Conservation (phyloP, 176 grass and related monocot genomes). For the Oryza glumipatula region DNA sequence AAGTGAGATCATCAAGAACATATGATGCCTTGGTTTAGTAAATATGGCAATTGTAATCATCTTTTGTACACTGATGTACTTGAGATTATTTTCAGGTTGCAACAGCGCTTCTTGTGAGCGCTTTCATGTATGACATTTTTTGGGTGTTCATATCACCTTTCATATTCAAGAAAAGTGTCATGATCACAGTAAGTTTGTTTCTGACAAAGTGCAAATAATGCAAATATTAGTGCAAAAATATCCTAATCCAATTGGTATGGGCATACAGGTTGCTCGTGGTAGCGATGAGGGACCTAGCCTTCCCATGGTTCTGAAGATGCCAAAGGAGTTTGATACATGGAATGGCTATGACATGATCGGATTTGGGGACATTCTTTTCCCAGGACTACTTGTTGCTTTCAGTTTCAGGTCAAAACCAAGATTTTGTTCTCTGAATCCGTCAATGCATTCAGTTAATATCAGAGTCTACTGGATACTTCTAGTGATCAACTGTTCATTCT, state of each 20-base stretch:
- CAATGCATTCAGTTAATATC: background rate
- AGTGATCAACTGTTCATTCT: background rate
- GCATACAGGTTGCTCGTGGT: constrained; percentile 70
- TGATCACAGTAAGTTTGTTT: constrained; percentile 79
- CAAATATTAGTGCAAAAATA: background rate
- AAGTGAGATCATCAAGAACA: constrained; percentile 42
- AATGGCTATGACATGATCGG: constrained; percentile 96
- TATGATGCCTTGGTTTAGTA: background rate
- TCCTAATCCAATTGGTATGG: background rate
- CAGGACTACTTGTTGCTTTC: constrained; percentile 91
- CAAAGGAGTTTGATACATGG: constrained; percentile 87
- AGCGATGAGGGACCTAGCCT: constrained; percentile 71
- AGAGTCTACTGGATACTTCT: background rate
- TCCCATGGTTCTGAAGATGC: constrained; percentile 95
- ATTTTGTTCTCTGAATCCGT: background rate
- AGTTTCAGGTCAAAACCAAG: constrained; percentile 65
- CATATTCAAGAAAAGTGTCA: constrained; percentile 95
- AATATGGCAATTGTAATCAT: background rate
- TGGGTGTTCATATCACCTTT: constrained; percentile 98
- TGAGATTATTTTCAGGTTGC: constrained; percentile 68
- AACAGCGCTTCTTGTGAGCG: constrained; percentile 67
- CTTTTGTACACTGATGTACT: constrained; percentile 18
- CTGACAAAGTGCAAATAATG: background rate
- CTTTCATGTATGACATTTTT: constrained; percentile 95
- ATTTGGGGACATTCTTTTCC: constrained; percentile 96